Base-by-base conservation (phyloP, 176 grass and related monocot genomes). In the Oryza punctata region DNA sequence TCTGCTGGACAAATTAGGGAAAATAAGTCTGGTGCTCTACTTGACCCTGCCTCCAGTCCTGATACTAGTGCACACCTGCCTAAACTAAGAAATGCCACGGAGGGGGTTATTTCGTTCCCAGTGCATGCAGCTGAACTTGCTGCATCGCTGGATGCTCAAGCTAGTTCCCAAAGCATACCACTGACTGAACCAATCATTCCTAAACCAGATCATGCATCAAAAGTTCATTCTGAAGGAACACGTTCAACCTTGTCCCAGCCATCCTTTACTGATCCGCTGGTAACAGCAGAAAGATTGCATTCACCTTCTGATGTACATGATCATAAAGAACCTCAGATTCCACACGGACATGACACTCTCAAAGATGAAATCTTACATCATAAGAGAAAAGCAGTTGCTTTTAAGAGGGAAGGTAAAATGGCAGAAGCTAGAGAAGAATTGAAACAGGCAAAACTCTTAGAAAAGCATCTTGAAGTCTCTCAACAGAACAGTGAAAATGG, bases 341-440 rank as follows among this genome's bases (percentile, higher is more conserved):
- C 75, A 14, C 84, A 87, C 84, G 90, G 85, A 63, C 70, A 75
- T 59, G 83, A 78, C 87, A 78, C 63, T 27, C 82, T 83, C 10
- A 98, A 88, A 83, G 69, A 93, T 85, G 89, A 93, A 35, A 95
- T 98, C 28, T 77, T 98, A 86, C 69, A 88, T 79, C 91, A 88
- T 67, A 98, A 98, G 88, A 89, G 84, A 86, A 93, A 86, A 82
- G 89, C 96, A 63, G 74, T 98, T 81, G 85, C 91, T 44, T 89
- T 95, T 43, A 98, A 98, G 85, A 86, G 96, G 87, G 96, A 98
- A 82, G 96, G 96, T 40, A 93, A 93, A 72, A 60, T 95, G 75
- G 43, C 80, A 79, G 93, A 98, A 88, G 96, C 96, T 10, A 88
- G 88, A 76, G 96, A 95, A 88, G 92, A 94, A 69, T 47, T 95